These are phyloP conservation scores for Lactarius indigo DNA, from an alignment of 768 basidiomycete genomes.

Conservation along the genomic window DNA sequence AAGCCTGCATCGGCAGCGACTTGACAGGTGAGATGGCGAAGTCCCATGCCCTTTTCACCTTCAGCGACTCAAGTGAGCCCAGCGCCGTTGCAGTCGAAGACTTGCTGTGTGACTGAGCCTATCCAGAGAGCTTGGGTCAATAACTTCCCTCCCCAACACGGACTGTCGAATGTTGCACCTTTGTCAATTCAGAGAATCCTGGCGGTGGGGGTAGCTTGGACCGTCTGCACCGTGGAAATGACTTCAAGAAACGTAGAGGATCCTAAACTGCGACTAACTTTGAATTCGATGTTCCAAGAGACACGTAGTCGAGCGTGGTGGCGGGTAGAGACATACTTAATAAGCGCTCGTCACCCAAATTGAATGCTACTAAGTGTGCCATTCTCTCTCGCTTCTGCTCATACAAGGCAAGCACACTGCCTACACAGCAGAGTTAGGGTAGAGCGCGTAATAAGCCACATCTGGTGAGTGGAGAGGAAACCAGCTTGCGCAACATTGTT, in stretches of 20 bases:
- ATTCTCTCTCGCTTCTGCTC: background rate
- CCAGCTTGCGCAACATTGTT: background rate
- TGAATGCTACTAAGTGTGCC: background rate
- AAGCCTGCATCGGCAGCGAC: constrained; percentile 91
- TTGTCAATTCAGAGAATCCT: constrained; percentile 16
- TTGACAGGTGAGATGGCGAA: constrained; percentile 83
- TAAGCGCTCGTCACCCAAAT: background rate
- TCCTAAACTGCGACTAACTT: constrained; percentile 2
- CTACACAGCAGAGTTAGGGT: background rate
- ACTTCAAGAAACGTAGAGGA: background rate
- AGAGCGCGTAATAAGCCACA: background rate
- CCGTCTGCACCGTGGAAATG: background rate
- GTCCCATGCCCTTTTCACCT: constrained; percentile 82
- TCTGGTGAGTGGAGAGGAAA: background rate
- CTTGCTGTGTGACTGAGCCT: constrained; percentile 45
- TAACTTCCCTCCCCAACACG: background rate
- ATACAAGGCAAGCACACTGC: background rate
- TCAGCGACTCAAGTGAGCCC: constrained; percentile 60
- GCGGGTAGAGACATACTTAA: background rate
- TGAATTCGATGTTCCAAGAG: constrained; percentile 10
- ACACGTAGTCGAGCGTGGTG: constrained; percentile 14
- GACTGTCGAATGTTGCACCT: constrained; percentile 3
- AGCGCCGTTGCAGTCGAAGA: constrained; percentile 36
- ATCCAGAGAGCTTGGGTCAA: constrained; percentile 6
- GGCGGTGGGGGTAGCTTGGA: constrained; percentile 14